phyloP scores from a whole-genome alignment of 2,329 filamentous ascomycete species.

The Penicillium sp. region DNA sequence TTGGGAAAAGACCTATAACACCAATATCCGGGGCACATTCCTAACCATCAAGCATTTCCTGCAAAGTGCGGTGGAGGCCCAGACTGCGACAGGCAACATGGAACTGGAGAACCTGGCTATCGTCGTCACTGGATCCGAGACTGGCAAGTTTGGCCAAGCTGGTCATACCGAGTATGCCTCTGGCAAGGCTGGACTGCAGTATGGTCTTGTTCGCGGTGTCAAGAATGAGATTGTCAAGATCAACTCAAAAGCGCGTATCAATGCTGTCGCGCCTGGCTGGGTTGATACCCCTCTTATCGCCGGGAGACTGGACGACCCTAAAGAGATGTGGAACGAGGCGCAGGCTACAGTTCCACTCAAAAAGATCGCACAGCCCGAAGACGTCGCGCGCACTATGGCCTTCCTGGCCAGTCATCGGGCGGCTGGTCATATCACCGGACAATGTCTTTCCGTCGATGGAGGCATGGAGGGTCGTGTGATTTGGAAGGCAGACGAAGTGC shows the following conservation, averaged over 20 bases:
- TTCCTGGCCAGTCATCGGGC: slow-evolving; percentile 59
- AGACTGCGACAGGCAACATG: slow-evolving; percentile 42
- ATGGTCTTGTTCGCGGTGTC: slow-evolving; percentile 59
- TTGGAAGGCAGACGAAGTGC: slow-evolving; percentile 10
- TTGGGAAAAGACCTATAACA: slow-evolving; percentile 59
- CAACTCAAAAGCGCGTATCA: slow-evolving; percentile 59
- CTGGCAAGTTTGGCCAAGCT: slow-evolving; percentile 37
- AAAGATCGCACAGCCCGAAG: slow-evolving; percentile 41
- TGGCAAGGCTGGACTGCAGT: slow-evolving; percentile 59
- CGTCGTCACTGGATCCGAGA: slow-evolving; percentile 61
- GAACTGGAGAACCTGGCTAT: slow-evolving; percentile 59
- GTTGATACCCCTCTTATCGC: slow-evolving; percentile 47
- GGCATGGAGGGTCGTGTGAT: slow-evolving; percentile 47
- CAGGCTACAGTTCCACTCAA: slow-evolving; percentile 44
- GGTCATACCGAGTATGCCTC: slow-evolving; percentile 52
- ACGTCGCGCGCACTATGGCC: slow-evolving; percentile 57
- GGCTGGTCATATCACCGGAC: slow-evolving; percentile 61
- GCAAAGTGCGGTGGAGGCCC: slow-evolving; percentile 47
- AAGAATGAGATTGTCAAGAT: slow-evolving; percentile 62
- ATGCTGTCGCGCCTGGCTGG: slow-evolving; percentile 59
- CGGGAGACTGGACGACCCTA: slow-evolving; percentile 9
- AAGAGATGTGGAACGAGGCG: slow-evolving; percentile 37
- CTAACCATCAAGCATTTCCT: slow-evolving; percentile 64
- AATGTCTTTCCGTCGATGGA: slow-evolving; percentile 59
- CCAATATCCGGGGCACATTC: slow-evolving; percentile 60